These are phyloP conservation scores for Jaltomata sinuosa DNA, from an alignment of 257 asterid species.

Conservation along the genomic window DNA sequence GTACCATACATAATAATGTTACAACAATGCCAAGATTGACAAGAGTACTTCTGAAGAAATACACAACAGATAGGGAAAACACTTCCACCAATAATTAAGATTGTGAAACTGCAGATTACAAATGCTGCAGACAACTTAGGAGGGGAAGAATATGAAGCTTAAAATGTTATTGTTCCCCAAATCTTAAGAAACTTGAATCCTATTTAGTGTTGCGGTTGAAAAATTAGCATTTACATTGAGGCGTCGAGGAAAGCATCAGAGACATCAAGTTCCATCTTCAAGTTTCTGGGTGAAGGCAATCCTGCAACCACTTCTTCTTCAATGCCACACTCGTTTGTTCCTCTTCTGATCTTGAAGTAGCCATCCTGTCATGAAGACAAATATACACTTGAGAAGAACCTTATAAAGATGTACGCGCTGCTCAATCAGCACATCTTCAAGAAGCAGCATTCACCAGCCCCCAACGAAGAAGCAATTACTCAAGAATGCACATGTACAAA, in stretches of 20 bases:
- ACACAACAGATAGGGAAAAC: not conserved
- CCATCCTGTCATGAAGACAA: constrained; percentile 58
- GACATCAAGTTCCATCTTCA: constrained; percentile 21
- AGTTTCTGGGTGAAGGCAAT: constrained; percentile 55
- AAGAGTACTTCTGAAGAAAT: not conserved
- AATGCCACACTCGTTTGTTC: constrained; percentile 91
- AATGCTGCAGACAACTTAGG: not conserved
- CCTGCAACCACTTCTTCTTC: constrained; percentile 81
- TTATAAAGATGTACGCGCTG: not conserved
- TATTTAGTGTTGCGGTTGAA: not conserved
- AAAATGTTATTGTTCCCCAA: not conserved
- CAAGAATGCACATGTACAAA: not conserved
- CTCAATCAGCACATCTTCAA: not conserved
- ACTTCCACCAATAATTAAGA: not conserved
- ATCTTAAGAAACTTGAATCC: not conserved
- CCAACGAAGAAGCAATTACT: not conserved
- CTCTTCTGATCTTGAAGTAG: constrained; percentile 79
- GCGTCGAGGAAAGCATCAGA: constrained; percentile 30
- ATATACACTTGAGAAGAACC: not conserved
- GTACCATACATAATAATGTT: not conserved
- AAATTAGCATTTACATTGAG: constrained; percentile 21
- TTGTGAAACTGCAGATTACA: not conserved
- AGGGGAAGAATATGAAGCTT: not conserved
- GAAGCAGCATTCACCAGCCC: not conserved
- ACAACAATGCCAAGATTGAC: not conserved